phyloP scores from a whole-genome alignment of 257 asterid species.

The Solanum commersonii region DNA sequence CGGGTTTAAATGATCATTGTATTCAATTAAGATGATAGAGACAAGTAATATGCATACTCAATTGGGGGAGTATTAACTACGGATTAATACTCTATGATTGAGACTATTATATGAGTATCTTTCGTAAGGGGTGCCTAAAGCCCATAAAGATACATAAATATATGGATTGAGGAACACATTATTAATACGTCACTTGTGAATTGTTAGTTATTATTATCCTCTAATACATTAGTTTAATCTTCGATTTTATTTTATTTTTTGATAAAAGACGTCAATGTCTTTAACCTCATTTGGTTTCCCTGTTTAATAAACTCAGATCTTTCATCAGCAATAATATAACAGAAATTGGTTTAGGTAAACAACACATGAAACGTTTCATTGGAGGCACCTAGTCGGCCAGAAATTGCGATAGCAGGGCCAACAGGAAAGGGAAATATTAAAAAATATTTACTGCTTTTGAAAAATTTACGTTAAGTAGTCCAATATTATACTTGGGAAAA shows the following conservation, averaged over 20 bases:
- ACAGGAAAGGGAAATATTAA: too few relatives aligned
- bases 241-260: neutral
- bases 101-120: too few relatives aligned
- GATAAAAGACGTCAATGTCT: neutral
- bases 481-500: too few relatives aligned
- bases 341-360: neutral
- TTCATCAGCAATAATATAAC: neutral
- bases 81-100: neutral
- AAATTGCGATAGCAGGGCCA: too few relatives aligned
- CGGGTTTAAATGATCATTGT: accelerated
- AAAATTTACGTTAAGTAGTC: too few relatives aligned
- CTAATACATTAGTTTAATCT: neutral
- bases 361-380: neutral
- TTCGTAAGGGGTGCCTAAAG: neutral
- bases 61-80: neutral
- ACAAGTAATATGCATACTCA: neutral
- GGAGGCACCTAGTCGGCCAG: neutral
- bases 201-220: too few relatives aligned
- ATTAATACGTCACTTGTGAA: too few relatives aligned
- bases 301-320: neutral
- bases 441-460: too few relatives aligned
- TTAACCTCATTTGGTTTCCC: neutral
- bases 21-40: neutral
- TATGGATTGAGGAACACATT: neutral
- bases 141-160: too few relatives aligned